Base-by-base conservation (phyloP, 148 eudicot genomes). In the Mesembryanthemum crystallinum region DNA sequence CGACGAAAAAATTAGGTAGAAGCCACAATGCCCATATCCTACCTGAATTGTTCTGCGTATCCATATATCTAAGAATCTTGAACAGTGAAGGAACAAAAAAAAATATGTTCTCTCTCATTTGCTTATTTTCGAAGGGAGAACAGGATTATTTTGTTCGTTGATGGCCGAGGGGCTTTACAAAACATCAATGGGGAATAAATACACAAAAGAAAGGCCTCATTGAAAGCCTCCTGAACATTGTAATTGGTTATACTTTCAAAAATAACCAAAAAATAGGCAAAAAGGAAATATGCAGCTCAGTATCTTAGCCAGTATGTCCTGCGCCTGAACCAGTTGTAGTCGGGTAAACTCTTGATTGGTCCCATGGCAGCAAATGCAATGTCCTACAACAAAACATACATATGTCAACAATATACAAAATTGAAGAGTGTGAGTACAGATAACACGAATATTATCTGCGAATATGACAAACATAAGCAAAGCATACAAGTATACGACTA, bases 291-390 rank as follows among this genome's bases (percentile, higher is more conserved):
- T 35, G 33, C 42, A 39, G 64, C 15, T 80, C 71, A 87, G 81
- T 84, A 82, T 23, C 89, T 85, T 42, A 84, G 87, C 89, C 78
- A 80, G 70, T 87, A 87, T 21, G 89, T 87, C 71, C 87, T 78
- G 77, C 89, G 89, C 29, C 87, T 80, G 87, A 87, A 87, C 89
- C 89, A 84, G 66, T 87, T 87, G 83, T 87, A 87, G 73, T 87
- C 89, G 0, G 87, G 89, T 59, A 84, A 64, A 1, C 54, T 63
- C 79, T 76, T 76, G 52, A 84, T 79, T 25, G 87, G 87, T 73
- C 87, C 89, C 76, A 72, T 80, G 33, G 87, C 89, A 60, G 89
- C 82, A 71, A 85, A 78, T 33, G 87, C 86, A 42, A 87, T 55
- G 32, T 87, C 89, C 89, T 87, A 73, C 37, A 39, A 25, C 66